Evolutionary conservation across 805 yeast species (phyloP), one percentile per base, ranked within the genome.

Genomic region (Lipomyces mesembrius): DNA sequence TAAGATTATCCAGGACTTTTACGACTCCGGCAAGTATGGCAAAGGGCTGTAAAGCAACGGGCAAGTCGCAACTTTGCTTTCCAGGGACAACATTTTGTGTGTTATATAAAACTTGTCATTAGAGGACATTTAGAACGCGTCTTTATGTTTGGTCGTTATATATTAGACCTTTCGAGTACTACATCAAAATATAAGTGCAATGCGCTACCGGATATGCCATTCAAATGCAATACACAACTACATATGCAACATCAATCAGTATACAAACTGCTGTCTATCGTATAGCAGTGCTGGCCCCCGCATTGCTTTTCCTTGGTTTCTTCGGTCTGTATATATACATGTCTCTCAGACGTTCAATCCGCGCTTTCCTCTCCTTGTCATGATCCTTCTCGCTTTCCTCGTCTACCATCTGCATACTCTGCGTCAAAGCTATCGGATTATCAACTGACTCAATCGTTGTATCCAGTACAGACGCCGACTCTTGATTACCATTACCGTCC

Each of bases 21-120:
- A 88, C 73, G 88, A 85, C 70, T 82, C 85, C 71, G 96, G 96
- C 60, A 89, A 90, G 80, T 91, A 91, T 78, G 96, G 94, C 71
- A 91, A 92, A 81, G 97, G 97, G 53, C 83, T 91, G 78, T 91
- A 84, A 76, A 43, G 3, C 49, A 8, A 43, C 1, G 9, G 20
- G 11, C 49, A 17, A 43, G 43, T 12, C 6, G 3, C 14, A 17
- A 17, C 7, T 9, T 43, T 25, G 49, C 9, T 43, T 43, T 17
- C 49, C 49, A 7, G 49, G 49, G 49, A n/a, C n/a, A 43, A 2
- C 49, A 17, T 43, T 43, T 43, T 43, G 49, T 43, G 49, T 43
- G n/a, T n/a, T 8, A n/a, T 43, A 43, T 43, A 43, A n/a, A 43
- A 17, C 11, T 43, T 5, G 20, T 43, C 49, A 8, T 43, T 43